Evolutionary conservation across 169 alveolate species (phyloP), one percentile per base, ranked within the genome.

Genomic region (Besnoitia besnoiti): DNA sequence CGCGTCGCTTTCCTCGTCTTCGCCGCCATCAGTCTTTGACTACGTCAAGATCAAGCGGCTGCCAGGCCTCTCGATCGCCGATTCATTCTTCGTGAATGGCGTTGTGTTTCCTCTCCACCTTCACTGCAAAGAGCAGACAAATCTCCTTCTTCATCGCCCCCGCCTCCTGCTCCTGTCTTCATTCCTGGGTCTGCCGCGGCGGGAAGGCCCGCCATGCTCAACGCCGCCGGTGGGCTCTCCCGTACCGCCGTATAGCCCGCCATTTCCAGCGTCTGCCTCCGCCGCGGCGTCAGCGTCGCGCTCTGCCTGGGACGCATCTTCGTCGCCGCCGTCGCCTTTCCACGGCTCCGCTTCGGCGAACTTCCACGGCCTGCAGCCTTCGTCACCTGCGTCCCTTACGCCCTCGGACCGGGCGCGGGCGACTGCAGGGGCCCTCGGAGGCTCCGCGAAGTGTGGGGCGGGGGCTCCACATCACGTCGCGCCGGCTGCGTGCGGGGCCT

Each of bases 101-200:
- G 87, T 77, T 4, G 87, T 77, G 40, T 77, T 77, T 21, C 87
- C 87, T 37, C 49, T 27, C 21, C 40, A 21, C 30, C 59, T 77
- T 39, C 87, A 40, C 24, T 42, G 59, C 14, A 77, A 77, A 35
- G 21, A 19, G n/a, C 87, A 40, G 59, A 8, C n/a, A 5, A 24
- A 39, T 5, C 87, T 37, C 49, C 59, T 37, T 8, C 87, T 77
- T 37, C 59, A 40, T 35, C 87, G 59, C 33, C 87, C 87, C 14
- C 87, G 87, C n/a, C 37, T 77, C 8, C 59, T 77, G n/a, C 87
- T 77, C 14, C 55, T 77, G 30, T 77, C 87, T 24, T 77, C 40
- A 0, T 77, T 27, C 21, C 55, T 77, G 30, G 87, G 87, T 35
- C 40, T 77, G 37, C n/a, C 87, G 39, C 87, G 87, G 30, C 67